Evolutionary conservation across 306 rosid genomes (phyloP), one percentile per base, ranked within the genome.

Genomic region (Vicia villosa): DNA sequence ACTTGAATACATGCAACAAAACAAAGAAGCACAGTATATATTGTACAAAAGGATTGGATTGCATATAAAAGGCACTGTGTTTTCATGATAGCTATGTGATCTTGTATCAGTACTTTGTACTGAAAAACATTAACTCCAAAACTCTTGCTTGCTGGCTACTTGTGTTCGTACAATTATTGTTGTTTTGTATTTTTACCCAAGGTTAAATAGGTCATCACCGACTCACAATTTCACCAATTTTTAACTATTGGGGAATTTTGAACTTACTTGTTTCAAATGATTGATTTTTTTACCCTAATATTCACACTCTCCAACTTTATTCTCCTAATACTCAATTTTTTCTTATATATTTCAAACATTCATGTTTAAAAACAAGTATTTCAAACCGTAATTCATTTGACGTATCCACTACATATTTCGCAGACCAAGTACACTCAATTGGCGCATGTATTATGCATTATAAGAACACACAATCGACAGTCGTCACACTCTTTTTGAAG

Each of bases 71-170:
- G 68, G 64, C 72, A 15, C 45, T 55, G 49, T 76, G 24, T 66
- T 79, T 56, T 70, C 76, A 76, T 68, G 74, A 56, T 63, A 65
- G 70, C 82, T 41, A 66, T 41, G 60, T 51, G 68, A 79, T 74
- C 77, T 69, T 64, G 70, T 60, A 68, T 56, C 69, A 81, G 87
- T 80, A 75, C 86, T 66, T 17, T 76, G 88, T 88, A 88, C 87
- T 85, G 59, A 77, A 80, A 84, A 81, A 87, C 82, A 51, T 82
- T 77, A 21, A 52, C 21, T 52, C 87, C 91, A 87, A 79, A 80
- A 58, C 84, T 54, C 78, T 68, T 70, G 71, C 78, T 73, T 52
- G 59, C 30, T 52, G 85, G 85, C 85, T 65, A 72, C 34, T 46
- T 64, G 60, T 41, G 54, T 66, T 86, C 85, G 84, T 83, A 70